Base-by-base conservation (phyloP, 768 basidiomycete genomes). In the Calocybe cyanea region DNA sequence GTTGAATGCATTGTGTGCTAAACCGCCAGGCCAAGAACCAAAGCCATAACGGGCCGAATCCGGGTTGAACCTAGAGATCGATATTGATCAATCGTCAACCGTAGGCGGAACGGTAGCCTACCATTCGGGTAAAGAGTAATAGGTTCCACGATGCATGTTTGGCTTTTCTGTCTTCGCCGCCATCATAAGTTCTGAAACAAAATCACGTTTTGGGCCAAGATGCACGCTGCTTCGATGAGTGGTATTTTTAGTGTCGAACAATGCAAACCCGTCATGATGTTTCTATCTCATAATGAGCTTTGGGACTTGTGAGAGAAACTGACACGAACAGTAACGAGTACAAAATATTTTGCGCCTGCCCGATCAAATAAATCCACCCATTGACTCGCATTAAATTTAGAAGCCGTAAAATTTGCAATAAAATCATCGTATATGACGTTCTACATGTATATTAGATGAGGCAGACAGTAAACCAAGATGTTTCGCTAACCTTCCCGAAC, bases 321-420 rank as follows among this genome's bases (percentile, higher is more conserved):
- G 23, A 21, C 2, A 61, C 70, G 5, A 15, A 72, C 77, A 13
- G 78, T 72, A 6, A 77, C 76, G 28, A 78, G 60, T 17, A 82
- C 78, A 49, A 82, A 81, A 49, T 82, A 82, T 53, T 77, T 80
- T 1, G 80, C 81, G 2, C 81, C 80, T 0, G 78, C 75, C 23
- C 66, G 65, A 33, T 72, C 75, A 40, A 83, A 74, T 7, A 81
- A 45, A 53, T 79, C 71, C 0, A 79, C 55, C 77, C 80, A 82
- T 32, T 63, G 67, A 37, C 70, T 75, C 2, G 81, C 71, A 33
- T 79, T 73, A 62, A 77, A 83, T 38, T 71, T 71, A 1, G 64
- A 63, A 1, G 75, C 77, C 0, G 72, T 77, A 53, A 80, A 81
- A 41, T 71, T 63, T 2, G 69, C 59, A 34, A 83, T 77, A 51